phyloP scores from a whole-genome alignment of 352 stramenopile species.

The Phytophthora hibernalis region DNA sequence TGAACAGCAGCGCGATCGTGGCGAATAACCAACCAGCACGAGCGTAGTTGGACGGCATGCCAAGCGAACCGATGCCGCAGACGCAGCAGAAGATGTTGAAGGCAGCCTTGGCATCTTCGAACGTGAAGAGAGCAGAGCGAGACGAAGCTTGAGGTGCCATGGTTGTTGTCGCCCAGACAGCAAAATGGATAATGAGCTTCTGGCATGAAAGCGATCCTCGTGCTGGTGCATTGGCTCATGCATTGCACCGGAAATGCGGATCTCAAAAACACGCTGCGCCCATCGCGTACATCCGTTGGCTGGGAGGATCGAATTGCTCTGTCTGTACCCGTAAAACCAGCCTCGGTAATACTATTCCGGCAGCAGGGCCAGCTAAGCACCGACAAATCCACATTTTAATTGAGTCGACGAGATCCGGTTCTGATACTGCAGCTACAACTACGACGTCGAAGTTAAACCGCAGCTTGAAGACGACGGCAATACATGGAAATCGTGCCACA shows the following conservation, averaged over 20 bases:
- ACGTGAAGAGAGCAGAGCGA: constrained; percentile 43
- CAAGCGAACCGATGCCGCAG: constrained; percentile 59
- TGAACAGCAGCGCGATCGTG: constrained; percentile 53
- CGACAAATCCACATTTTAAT: constrained; percentile 11
- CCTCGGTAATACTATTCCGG: constrained; percentile 18
- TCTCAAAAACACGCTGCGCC: constrained; percentile 25
- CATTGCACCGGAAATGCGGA: constrained; percentile 5
- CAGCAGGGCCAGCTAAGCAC: background rate
- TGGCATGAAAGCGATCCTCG: background rate
- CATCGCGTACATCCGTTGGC: constrained; percentile 15
- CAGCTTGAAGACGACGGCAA: constrained; percentile 12
- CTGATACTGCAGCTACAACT: constrained; percentile 19
- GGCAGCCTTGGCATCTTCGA: constrained; percentile 55
- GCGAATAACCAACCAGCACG: constrained; percentile 47
- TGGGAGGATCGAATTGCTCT: constrained; percentile 7
- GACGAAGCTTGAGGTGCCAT: constrained; percentile 16
- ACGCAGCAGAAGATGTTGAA: constrained; percentile 61
- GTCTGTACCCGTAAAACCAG: background rate
- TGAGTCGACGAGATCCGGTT: constrained; percentile 22
- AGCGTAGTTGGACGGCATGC: constrained; percentile 65
- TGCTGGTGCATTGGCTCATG: constrained; percentile 19
- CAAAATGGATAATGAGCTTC: constrained; percentile 26
- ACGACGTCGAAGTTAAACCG: constrained; percentile 27
- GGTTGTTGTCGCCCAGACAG: constrained; percentile 3
- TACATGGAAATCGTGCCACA: background rate